phyloP scores from a whole-genome alignment of 225 moss, liverwort and hornwort genomes.

The Pleurozium schreberi region DNA sequence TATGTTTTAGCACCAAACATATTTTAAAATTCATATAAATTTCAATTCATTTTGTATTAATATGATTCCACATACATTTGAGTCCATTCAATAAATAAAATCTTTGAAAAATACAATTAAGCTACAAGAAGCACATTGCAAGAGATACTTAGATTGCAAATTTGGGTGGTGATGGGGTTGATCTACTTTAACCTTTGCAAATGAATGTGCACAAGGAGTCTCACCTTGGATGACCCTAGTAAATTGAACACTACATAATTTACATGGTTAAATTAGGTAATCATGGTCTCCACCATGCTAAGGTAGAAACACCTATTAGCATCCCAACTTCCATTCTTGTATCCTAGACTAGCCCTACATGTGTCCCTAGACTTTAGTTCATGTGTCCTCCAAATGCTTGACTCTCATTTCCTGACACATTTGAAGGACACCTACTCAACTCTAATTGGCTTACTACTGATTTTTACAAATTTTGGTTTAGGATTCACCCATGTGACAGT shows the following conservation, averaged over 20 bases:
- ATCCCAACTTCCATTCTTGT: no score
- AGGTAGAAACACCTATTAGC: no score
- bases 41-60: accelerated
- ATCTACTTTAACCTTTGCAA: background rate
- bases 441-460: no score
- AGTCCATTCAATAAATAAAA: background rate
- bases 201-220: background rate
- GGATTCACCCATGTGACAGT: no score
- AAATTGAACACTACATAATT: background rate
- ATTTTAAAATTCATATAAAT: background rate
- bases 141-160: background rate
- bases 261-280: no score
- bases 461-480: no score
- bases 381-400: no score
- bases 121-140: background rate
- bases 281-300: no score
- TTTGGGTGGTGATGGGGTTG: accelerated
- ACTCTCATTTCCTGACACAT: no score
- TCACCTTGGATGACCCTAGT: background rate
- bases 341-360: no score
- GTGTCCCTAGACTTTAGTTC: no score
- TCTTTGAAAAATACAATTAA: background rate
- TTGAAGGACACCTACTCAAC: no score
- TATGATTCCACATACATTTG: background rate
- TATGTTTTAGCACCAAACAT: background rate